A percentile compares a stretch with the other conserved stretches of the same genome.
Conservation (phyloP, 768 basidiomycete genomes). For the Macrolepiota albuminosa region DNA sequence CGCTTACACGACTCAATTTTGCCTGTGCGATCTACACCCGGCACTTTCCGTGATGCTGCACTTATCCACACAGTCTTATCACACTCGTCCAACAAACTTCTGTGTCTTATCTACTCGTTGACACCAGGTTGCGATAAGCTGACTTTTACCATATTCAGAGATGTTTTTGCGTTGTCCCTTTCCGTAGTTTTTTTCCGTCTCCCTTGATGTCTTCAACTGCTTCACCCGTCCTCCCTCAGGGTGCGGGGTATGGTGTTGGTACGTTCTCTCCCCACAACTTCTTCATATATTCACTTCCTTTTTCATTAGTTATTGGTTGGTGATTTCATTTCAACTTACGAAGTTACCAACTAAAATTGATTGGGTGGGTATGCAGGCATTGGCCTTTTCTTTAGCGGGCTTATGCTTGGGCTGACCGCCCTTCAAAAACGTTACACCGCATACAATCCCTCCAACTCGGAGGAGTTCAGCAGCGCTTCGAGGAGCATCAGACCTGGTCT, state of each 20-base stretch:
- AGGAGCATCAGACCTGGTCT: slow-evolving; percentile 87
- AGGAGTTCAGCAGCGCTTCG: slow-evolving; percentile 82
- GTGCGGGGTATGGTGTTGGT: slow-evolving; percentile 23
- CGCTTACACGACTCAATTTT: too few relatives aligned
- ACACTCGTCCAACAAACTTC: not conserved
- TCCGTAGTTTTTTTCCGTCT: not conserved
- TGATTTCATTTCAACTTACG: not conserved
- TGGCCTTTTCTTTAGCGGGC: slow-evolving; percentile 50
- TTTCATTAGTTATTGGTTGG: slow-evolving; percentile 45
- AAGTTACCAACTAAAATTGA: not conserved
- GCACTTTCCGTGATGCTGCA: too few relatives aligned
- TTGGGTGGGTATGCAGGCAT: slow-evolving; percentile 46
- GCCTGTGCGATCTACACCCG: too few relatives aligned
- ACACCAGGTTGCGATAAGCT: not conserved
- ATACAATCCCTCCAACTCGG: slow-evolving; percentile 72
- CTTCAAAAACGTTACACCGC: slow-evolving; percentile 82
- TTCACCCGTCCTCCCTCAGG: slow-evolving; percentile 11
- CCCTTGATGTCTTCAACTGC: not conserved
- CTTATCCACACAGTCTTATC: not conserved
- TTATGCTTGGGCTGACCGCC: slow-evolving; percentile 75
- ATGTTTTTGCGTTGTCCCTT: not conserved
- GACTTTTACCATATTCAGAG: not conserved
- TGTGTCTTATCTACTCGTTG: not conserved
- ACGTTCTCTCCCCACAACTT: not conserved
- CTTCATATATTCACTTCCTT: not conserved